Percentiles rank a stretch among this genome's conserved stretches.
phyloP scores from a whole-genome alignment of 495 filamentous ascomycete species.

The Ramalina peruviana region DNA sequence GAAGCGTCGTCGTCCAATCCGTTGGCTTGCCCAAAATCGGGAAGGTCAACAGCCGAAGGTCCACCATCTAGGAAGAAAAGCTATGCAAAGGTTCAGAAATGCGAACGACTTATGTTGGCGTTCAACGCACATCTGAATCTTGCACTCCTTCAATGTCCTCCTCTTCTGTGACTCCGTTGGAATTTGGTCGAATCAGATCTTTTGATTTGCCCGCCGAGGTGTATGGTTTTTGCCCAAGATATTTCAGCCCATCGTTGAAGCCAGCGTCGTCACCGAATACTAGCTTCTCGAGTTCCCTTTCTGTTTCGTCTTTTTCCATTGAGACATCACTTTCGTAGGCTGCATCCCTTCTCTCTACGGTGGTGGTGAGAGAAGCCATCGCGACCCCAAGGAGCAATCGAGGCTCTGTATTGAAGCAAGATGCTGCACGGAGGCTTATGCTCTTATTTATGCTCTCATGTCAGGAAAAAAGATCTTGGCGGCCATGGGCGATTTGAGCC shows the following conservation, averaged over 20 bases:
- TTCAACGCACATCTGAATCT: conserved; percentile 47
- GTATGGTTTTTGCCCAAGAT: background rate
- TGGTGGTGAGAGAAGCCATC: too few relatives aligned
- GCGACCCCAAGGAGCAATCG: too few relatives aligned
- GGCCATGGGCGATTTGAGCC: too few relatives aligned
- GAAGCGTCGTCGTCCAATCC: conserved; percentile 26
- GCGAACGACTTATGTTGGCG: background rate
- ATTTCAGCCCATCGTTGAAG: conserved; percentile 56
- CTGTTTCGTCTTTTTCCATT: conserved; percentile 60
- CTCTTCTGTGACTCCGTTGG: conserved; percentile 19
- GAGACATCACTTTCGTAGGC: conserved; percentile 17
- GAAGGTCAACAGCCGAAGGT: conserved; percentile 28
- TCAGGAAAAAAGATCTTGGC: too few relatives aligned
- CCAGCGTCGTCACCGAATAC: conserved; percentile 76
- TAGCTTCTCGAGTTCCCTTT: conserved; percentile 70
- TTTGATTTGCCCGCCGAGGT: background rate
- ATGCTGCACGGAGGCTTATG: too few relatives aligned
- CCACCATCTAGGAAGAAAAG: conserved; percentile 62
- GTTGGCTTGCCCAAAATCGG: conserved; percentile 29
- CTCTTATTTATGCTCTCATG: too few relatives aligned
- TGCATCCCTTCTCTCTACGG: too few relatives aligned
- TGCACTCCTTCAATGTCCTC: conserved; percentile 31
- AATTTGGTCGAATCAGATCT: background rate
- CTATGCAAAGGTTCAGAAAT: conserved; percentile 26
- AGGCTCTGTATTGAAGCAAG: too few relatives aligned